These are phyloP conservation scores for Stachybotrys chlorohalonatus DNA, from an alignment of 2,329 filamentous ascomycete genomes.

Conservation along the genomic window DNA sequence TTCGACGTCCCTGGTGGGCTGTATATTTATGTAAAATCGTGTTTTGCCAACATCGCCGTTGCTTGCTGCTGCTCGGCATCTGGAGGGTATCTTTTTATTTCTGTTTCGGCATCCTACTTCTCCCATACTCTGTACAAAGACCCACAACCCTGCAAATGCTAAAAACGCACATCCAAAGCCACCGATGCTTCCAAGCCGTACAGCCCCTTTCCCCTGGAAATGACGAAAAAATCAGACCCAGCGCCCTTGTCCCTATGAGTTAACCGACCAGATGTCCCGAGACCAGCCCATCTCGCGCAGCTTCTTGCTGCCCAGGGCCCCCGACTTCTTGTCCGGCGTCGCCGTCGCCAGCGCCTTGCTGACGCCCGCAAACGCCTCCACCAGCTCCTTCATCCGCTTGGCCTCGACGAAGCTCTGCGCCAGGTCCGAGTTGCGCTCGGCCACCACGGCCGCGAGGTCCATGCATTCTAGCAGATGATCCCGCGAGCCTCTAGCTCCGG, in stretches of 20 bases:
- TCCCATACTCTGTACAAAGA: not conserved
- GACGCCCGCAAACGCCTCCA: conserved; percentile 66
- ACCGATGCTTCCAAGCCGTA: not conserved
- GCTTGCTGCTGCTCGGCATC: not conserved
- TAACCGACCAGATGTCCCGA: conserved; percentile 52
- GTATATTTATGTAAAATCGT: not conserved
- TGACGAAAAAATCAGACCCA: conserved; percentile 3
- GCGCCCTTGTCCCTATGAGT: conserved; percentile 10
- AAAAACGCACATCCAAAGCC: not conserved
- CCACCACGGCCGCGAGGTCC: conserved; percentile 71
- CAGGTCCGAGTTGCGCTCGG: conserved; percentile 60
- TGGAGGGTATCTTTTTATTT: not conserved
- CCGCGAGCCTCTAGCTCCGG: conserved; percentile 63
- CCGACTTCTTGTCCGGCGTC: conserved; percentile 43
- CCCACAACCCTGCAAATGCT: not conserved
- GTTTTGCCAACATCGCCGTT: not conserved
- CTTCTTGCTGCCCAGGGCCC: conserved; percentile 46
- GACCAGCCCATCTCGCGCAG: conserved; percentile 54
- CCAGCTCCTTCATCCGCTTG: conserved; percentile 64
- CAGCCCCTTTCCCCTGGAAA: not conserved
- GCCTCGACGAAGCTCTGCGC: conserved; percentile 54
- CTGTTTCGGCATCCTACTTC: not conserved
- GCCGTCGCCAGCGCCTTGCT: conserved; percentile 61
- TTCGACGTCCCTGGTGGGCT: conserved; percentile 24
- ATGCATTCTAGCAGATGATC: conserved; percentile 76